Evolutionary conservation across 352 stramenopile genomes (phyloP), one percentile per base, ranked within the genome.

Genomic region (Thraustochytrium striatum): DNA sequence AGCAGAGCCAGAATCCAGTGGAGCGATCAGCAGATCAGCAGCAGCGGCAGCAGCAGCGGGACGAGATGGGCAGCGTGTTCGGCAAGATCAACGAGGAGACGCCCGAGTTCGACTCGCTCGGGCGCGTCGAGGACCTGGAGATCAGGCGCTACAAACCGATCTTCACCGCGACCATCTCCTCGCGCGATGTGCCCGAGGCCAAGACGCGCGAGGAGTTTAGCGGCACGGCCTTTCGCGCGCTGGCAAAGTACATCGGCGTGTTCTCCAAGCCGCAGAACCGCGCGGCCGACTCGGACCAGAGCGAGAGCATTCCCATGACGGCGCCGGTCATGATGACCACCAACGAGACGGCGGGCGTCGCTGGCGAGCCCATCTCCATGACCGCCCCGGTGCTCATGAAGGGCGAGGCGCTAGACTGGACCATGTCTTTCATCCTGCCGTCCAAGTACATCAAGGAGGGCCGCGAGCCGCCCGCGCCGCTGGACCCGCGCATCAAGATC

Each of bases 31-130:
- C n/a, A n/a, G n/a, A n/a, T n/a, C n/a, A n/a, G n/a, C n/a, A n/a
- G n/a, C n/a, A n/a, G n/a, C n/a, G n/a, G n/a, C n/a, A n/a, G n/a
- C n/a, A n/a, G n/a, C n/a, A n/a, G n/a, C n/a, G n/a, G n/a, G n/a
- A n/a, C n/a, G n/a, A 16, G 2, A 82, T 82, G 75, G 75, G 75
- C 21, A 25, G 39, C 2, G 61, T 82, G 8, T 70, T 82, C 43
- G 75, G 75, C n/a, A 82, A 82, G 36, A 82, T 82, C 75, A 72
- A 39, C 36, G 75, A 70, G 61, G 75, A 82, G 70, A 82, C 75
- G 50, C 75, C 75, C 16, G 28, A 59, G 44, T 82, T 78, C 70
- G 38, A 70, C 33, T 44, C 52, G 38, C 38, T 82, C 0, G 61
- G 33, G 5, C 21, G 38, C 21, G 38, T 79, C 0, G 68, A 33